Conservation (phyloP, 2,329 filamentous ascomycete genomes). For the Cercospora citrullina region DNA sequence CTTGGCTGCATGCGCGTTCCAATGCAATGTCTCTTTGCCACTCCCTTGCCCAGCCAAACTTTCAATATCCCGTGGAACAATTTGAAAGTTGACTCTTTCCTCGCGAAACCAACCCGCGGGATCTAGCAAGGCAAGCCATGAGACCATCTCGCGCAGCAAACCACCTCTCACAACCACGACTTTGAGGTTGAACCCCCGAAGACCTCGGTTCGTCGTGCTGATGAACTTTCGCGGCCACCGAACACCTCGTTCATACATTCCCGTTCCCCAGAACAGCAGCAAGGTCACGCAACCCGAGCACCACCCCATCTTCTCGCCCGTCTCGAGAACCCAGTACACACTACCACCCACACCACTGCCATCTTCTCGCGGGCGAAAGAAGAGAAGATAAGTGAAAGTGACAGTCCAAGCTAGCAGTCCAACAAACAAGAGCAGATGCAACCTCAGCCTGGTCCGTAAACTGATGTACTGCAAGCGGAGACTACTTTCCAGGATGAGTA, state of each 20-base stretch:
- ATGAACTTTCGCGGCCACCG: conserved; percentile 94
- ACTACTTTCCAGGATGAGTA: conserved; percentile 93
- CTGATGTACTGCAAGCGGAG: conserved; percentile 90
- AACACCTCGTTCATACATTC: conserved; percentile 93
- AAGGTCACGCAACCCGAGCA: conserved; percentile 87
- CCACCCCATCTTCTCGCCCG: conserved; percentile 84
- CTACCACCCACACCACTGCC: conserved; percentile 86
- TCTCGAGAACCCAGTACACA: conserved; percentile 95
- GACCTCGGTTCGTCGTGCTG: conserved; percentile 80
- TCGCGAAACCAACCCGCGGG: conserved; percentile 37
- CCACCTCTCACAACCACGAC: conserved; percentile 82
- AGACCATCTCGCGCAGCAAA: conserved; percentile 78
- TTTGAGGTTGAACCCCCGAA: conserved; percentile 93
- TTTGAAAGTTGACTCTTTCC: conserved; percentile 39
- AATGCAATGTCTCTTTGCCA: conserved; percentile 58
- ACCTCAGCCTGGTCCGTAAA: conserved; percentile 79
- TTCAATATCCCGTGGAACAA: conserved; percentile 44
- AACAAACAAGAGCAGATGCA: conserved; percentile 89
- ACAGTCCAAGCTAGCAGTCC: conserved; percentile 77
- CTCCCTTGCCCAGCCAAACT: conserved; percentile 44
- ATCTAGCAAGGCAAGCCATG: conserved; percentile 38
- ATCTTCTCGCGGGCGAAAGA: conserved; percentile 94
- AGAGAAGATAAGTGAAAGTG: conserved; percentile 86
- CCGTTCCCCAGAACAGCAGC: conserved; percentile 86
- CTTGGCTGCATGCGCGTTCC: conserved; percentile 38